Evolutionary conservation across 257 asterid species (phyloP).

Genomic region (Solanum pimpinellifolium): DNA sequence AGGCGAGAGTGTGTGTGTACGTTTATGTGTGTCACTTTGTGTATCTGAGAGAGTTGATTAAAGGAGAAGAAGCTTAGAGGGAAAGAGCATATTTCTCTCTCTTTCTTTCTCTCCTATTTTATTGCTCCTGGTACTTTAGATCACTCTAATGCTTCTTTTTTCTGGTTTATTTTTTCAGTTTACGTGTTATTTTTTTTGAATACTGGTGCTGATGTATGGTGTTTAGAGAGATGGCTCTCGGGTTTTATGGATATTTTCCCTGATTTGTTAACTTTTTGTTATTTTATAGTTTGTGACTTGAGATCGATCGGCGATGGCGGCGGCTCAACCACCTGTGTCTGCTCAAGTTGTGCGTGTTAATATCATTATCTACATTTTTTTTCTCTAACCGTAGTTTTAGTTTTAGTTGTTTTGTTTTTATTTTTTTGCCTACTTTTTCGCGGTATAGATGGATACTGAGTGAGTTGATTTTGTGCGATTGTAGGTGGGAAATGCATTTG

Average conservation of each 20-base stretch:
- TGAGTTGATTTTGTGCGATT: background rate
- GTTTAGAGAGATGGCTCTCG: background rate
- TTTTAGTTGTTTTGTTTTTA: background rate
- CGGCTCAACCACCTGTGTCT: slow-evolving; percentile 24
- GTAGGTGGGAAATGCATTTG: slow-evolving; percentile 69
- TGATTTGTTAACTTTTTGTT: background rate
- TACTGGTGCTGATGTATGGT: background rate
- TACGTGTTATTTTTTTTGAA: background rate
- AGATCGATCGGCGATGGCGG: slow-evolving; percentile 26
- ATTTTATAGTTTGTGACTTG: slow-evolving; percentile 8
- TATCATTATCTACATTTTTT: background rate
- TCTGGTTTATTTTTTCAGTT: background rate
- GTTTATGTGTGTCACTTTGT: background rate
- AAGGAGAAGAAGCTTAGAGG: background rate
- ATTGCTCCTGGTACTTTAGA: background rate
- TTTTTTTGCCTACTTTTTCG: background rate
- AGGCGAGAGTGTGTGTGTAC: background rate
- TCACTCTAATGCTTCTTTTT: background rate
- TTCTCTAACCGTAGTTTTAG: background rate
- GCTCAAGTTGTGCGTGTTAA: slow-evolving; percentile 42
- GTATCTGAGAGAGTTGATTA: background rate
- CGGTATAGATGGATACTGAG: background rate
- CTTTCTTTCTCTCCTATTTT: background rate
- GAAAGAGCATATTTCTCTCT: background rate
- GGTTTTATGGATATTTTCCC: background rate